Conservation (phyloP, 176 grass and related monocot species). For the Zea luxurians region DNA sequence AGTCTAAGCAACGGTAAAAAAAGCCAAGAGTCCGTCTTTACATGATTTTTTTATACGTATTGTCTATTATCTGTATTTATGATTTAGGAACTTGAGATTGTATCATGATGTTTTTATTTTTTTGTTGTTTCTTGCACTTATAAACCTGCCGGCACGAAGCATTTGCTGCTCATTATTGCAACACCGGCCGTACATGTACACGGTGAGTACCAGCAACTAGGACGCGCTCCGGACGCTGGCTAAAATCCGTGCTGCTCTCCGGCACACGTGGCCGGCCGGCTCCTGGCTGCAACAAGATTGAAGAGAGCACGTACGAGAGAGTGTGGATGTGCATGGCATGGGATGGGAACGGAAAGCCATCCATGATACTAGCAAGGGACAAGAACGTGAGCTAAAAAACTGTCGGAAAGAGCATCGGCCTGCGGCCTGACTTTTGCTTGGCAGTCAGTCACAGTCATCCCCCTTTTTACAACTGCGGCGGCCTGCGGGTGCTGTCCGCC, state of each 20-base stretch:
- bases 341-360: neutral
- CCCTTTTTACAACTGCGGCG: too few relatives aligned
- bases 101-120: too few relatives aligned
- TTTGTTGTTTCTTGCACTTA: too few relatives aligned
- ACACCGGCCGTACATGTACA: neutral
- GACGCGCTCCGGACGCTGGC: neutral
- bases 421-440: neutral
- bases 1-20: too few relatives aligned
- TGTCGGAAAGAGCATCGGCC: neutral
- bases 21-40: too few relatives aligned
- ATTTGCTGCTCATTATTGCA: neutral
- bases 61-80: too few relatives aligned
- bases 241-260: neutral
- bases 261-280: neutral
- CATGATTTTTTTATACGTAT: too few relatives aligned
- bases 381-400: conserved; percentile 24
- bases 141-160: neutral
- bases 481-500: too few relatives aligned
- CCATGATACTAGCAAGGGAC: conserved; percentile 1
- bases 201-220: neutral
- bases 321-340: neutral
- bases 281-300: neutral
- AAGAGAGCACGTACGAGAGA: neutral
- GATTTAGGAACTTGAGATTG: too few relatives aligned
- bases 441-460: neutral